These are phyloP conservation scores for Asterella californica DNA, from an alignment of 225 moss, liverwort and hornwort species.

Conservation along the genomic window DNA sequence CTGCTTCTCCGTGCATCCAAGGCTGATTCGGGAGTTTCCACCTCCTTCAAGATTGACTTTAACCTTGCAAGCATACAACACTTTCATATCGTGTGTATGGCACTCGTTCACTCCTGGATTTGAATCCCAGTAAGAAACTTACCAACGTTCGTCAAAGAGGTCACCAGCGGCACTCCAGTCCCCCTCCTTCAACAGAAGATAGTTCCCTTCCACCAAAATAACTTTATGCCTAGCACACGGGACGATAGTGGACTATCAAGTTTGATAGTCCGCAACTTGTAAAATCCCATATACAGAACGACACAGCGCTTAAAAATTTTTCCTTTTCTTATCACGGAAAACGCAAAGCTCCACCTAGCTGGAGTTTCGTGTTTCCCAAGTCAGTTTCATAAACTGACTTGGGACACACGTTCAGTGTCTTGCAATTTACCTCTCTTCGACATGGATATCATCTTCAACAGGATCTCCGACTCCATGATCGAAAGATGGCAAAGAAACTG, in stretches of 20 bases:
- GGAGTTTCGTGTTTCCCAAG: neutral
- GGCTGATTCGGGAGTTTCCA: too few species aligned
- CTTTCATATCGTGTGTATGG: neutral
- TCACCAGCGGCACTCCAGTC: slow-evolving; percentile 63
- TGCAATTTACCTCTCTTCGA: slow-evolving; percentile 52
- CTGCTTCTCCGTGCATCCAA: too few species aligned
- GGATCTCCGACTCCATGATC: slow-evolving; percentile 98
- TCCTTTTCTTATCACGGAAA: neutral
- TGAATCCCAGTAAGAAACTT: slow-evolving; percentile 2
- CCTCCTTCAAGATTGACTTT: too few species aligned
- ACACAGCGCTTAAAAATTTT: too few species aligned
- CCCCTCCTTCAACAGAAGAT: slow-evolving; percentile 76
- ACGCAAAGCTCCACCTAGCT: neutral
- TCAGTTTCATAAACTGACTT: neutral
- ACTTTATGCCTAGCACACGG: slow-evolving; percentile 60
- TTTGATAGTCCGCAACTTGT: too few species aligned
- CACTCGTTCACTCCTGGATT: neutral
- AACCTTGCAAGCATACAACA: neutral
- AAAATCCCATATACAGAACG: too few species aligned
- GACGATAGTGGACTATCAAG: neutral
- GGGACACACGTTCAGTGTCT: neutral
- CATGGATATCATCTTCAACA: slow-evolving; percentile 81
- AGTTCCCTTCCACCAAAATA: slow-evolving; percentile 97
- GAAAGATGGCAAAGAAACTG: slow-evolving; percentile 79
- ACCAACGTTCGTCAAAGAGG: slow-evolving; percentile 92